Percentiles rank a stretch among this genome's conserved stretches.
phyloP scores from a whole-genome alignment of 2,329 filamentous ascomycete species.

The Teratosphaeriaceae sp. region DNA sequence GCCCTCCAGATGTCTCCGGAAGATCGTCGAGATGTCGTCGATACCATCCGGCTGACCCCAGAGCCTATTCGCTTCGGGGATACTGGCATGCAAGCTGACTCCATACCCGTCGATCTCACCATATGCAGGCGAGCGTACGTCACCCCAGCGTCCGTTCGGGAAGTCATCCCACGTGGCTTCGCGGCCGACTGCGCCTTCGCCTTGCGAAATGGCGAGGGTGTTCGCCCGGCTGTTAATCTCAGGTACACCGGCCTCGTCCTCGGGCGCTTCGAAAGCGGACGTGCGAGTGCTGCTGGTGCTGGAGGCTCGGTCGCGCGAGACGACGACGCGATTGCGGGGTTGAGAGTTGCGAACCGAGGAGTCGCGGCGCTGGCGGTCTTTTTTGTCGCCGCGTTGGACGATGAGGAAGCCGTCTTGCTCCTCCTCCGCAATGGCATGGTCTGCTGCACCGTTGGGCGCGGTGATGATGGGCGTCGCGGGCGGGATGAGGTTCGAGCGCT shows the following conservation, averaged over 20 bases:
- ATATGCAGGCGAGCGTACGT: constrained; percentile 86
- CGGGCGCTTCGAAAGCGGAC: constrained; percentile 57
- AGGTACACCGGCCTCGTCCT: constrained; percentile 70
- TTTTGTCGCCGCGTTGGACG: constrained; percentile 44
- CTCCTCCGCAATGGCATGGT: constrained; percentile 21
- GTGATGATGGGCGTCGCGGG: constrained; percentile 27
- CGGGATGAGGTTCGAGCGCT: constrained; percentile 77
- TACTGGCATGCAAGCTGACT: constrained; percentile 85
- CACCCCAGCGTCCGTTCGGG: constrained; percentile 92
- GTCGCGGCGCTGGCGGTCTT: constrained; percentile 44
- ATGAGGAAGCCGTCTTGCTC: constrained; percentile 31
- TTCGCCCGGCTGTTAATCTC: constrained; percentile 67
- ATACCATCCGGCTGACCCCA: constrained; percentile 72
- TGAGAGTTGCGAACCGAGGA: constrained; percentile 77
- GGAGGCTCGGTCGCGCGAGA: constrained; percentile 51
- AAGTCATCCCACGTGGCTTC: constrained; percentile 99
- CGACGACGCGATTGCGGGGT: constrained; percentile 80
- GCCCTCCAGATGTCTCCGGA: constrained; percentile 73
- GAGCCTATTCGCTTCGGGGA: constrained; percentile 71
- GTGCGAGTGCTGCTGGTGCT: constrained; percentile 47
- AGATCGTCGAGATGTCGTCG: constrained; percentile 71
- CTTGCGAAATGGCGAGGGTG: constrained; percentile 88
- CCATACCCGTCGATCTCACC: constrained; percentile 98
- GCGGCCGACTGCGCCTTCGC: constrained; percentile 78
- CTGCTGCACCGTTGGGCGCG: constrained; percentile 39